Evolutionary conservation across 2,329 filamentous ascomycete species (phyloP), one percentile per base, ranked within the genome.

Genomic region (Aureobasidium musti): DNA sequence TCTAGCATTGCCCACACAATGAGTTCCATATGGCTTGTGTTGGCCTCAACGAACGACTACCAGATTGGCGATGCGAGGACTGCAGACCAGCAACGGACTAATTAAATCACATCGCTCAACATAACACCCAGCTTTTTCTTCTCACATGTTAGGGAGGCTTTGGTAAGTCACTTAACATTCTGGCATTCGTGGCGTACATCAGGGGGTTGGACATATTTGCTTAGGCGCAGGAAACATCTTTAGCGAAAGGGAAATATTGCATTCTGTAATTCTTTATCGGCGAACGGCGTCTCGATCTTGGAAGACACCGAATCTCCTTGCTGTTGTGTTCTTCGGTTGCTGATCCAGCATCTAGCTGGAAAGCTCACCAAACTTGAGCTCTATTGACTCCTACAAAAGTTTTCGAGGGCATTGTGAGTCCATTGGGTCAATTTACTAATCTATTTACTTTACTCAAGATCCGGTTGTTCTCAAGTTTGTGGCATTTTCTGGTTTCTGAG

Each of bases 11-110:
- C 67, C 47, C 50, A 10, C 67, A 65, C 11, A 59, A 66, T 6
- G 63, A 67, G 28, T 74, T 72, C 59, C 73, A 74, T 56, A 67
- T 73, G 47, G 33, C 41, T 21, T 74, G 73, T 50, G 69, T 74
- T 3, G 71, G 71, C 5, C 60, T 73, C 13, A 47, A 54, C 11
- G 54, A 49, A 19, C 64, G 69, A 23, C 35, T 39, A 37, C 37
- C 43, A 19, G 65, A 60, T 4, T 74, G 72, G 72, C 65, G 59
- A 21, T 73, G 72, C 53, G 66, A 37, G 17, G 68, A 69, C 17
- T 73, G 72, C 60, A 56, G 43, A 50, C 17, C 49, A 14, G 14
- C 5, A 19, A 19, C n/a, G n/a, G 26, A 13, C 17, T 59, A 10
- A 45, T 11, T 8, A n/a, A 43, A 30, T 17, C 26, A 28, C 11